phyloP scores from a whole-genome alignment of 805 yeast species.

The Metschnikowia matae region DNA sequence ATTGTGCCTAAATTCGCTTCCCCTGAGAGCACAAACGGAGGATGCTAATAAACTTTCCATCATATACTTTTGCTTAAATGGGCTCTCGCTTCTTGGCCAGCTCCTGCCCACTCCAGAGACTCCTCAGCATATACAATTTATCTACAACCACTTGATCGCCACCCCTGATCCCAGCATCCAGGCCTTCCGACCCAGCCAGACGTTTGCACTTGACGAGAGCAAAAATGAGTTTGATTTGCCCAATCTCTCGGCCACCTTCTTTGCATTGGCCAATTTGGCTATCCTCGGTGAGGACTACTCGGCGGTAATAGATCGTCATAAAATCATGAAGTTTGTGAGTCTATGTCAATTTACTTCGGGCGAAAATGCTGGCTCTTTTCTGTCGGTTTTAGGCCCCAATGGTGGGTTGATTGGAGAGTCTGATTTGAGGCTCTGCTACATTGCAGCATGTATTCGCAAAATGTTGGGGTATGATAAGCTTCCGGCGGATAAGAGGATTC shows the following conservation, averaged over 20 bases:
- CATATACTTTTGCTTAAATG: conserved; percentile 65
- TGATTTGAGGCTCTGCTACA: conserved; percentile 70
- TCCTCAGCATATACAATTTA: conserved; percentile 32
- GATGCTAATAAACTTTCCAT: conserved; percentile 70
- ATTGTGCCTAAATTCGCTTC: conserved; percentile 51
- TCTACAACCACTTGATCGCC: conserved; percentile 45
- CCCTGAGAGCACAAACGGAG: conserved; percentile 52
- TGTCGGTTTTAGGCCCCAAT: conserved; percentile 26
- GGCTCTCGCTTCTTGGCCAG: conserved; percentile 46
- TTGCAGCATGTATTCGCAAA: conserved; percentile 62
- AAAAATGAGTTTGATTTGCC: conserved; percentile 49
- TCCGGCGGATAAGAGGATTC: conserved; percentile 15
- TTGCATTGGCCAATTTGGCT: conserved; percentile 58
- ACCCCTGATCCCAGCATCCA: conserved; percentile 28
- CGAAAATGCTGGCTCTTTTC: conserved; percentile 29
- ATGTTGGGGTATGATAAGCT: conserved; percentile 41
- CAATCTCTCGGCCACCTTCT: conserved; percentile 70
- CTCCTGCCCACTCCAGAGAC: conserved; percentile 24
- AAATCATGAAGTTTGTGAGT: conserved; percentile 53
- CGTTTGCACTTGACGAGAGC: conserved; percentile 33
- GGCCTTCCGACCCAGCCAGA: conserved; percentile 57
- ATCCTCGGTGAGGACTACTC: conserved; percentile 45
- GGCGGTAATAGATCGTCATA: conserved; percentile 31
- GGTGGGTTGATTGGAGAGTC: conserved; percentile 51
- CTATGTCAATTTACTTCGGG: conserved; percentile 51